phyloP scores from a whole-genome alignment of 345 rosid species.

The Brassica incana region DNA sequence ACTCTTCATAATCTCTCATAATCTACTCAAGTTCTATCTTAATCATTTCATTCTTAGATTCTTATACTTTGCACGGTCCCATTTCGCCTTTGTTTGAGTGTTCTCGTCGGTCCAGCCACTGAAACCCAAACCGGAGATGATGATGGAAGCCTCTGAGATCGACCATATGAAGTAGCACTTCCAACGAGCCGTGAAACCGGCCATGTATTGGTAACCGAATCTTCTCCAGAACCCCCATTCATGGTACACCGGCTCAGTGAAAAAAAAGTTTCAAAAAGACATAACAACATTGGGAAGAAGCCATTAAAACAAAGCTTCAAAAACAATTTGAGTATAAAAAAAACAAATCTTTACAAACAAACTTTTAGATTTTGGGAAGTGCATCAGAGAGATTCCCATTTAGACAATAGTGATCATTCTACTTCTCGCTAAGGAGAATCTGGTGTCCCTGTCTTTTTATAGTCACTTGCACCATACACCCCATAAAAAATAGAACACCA shows the following conservation, averaged over 20 bases:
- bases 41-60: too few relatives aligned
- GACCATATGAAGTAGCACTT: constrained; percentile 99
- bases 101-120: constrained; percentile 81
- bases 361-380: background rate
- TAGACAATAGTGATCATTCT: constrained; percentile 39
- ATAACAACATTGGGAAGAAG: too few relatives aligned
- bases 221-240: constrained; percentile 91
- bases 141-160: constrained; percentile 54
- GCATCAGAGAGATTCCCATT: constrained; percentile 38
- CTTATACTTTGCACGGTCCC: constrained; percentile 97
- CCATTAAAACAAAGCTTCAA: too few relatives aligned
- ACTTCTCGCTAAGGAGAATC: constrained; percentile 30
- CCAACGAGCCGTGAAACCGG: constrained; percentile 92
- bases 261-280: background rate
- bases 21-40: too few relatives aligned
- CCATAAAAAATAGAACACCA: background rate
- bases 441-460: constrained; percentile 47
- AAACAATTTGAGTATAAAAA: too few relatives aligned
- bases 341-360: background rate
- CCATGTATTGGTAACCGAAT: constrained; percentile 78
- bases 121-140: constrained; percentile 73
- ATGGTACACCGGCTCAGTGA: constrained; percentile 68
- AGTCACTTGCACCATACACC: constrained; percentile 30
- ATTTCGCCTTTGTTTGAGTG: constrained; percentile 67
- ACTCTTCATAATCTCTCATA: too few relatives aligned